These are phyloP conservation scores for Fusarium sp. DNA, from an alignment of 2,329 filamentous ascomycete genomes.

Conservation along the genomic window DNA sequence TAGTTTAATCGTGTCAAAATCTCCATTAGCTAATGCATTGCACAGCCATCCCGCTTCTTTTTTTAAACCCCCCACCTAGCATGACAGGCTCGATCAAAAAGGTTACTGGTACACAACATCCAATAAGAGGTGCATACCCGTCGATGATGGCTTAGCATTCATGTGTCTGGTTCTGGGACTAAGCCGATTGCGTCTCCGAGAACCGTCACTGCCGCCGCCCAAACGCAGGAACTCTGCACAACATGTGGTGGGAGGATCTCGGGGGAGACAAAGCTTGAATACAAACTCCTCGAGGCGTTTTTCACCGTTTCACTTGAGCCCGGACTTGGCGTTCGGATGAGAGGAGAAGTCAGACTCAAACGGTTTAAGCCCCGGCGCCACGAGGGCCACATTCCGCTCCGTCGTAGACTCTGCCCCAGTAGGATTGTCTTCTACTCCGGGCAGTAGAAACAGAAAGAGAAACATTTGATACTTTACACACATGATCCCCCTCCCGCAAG, in stretches of 20 bases:
- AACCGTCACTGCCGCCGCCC: conserved; percentile 34
- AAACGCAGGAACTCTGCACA: conserved; percentile 47
- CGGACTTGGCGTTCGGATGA: conserved; percentile 35
- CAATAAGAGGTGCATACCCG: conserved; percentile 38
- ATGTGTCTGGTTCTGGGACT: conserved; percentile 11
- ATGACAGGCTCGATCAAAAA: conserved; percentile 30
- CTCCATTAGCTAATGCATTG: conserved; percentile 32
- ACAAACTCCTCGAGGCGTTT: conserved; percentile 35
- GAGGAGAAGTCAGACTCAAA: conserved; percentile 38
- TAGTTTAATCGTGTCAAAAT: conserved; percentile 6
- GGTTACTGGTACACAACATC: conserved; percentile 25
- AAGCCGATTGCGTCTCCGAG: conserved; percentile 35
- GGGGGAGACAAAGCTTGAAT: conserved; percentile 33
- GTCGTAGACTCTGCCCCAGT: conserved; percentile 13
- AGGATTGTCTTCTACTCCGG: background rate
- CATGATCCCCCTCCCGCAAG: background rate
- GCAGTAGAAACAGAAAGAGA: conserved; percentile 7
- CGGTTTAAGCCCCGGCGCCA: conserved; percentile 41
- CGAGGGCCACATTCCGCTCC: conserved; percentile 23
- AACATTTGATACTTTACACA: conserved; percentile 10
- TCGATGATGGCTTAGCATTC: conserved; percentile 39
- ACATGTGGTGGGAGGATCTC: conserved; percentile 35
- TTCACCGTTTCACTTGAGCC: conserved; percentile 39
- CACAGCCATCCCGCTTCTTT: conserved; percentile 50
- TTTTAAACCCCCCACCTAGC: conserved; percentile 41